Percentiles rank a stretch among this genome's conserved stretches.
Evolutionary conservation across 805 yeast genomes (phyloP).

Genomic region (Wickerhamomyces chaumierensis): DNA sequence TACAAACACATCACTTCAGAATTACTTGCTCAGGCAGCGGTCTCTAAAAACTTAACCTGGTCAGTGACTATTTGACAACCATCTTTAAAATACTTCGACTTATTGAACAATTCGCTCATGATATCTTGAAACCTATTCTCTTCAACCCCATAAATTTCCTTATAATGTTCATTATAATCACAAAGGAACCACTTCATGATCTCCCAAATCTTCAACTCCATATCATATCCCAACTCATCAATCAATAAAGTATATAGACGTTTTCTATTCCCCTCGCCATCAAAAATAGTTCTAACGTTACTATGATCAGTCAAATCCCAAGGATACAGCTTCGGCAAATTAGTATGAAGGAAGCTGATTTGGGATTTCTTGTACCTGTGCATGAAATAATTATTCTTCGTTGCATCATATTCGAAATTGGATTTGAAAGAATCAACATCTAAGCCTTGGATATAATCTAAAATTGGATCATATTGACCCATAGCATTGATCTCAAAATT

Average conservation of each 20-base stretch:
- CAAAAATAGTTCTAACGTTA: slow-evolving; percentile 1
- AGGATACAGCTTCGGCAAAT: slow-evolving; percentile 9
- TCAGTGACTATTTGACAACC: slow-evolving; percentile 27
- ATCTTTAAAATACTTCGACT: slow-evolving; percentile 25
- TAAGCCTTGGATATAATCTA: slow-evolving; percentile 8
- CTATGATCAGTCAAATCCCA: slow-evolving; percentile 4
- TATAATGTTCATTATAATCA: slow-evolving; percentile 21
- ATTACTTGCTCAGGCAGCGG: too few relatives aligned
- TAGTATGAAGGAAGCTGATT: slow-evolving; percentile 8
- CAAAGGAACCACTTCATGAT: slow-evolving; percentile 19
- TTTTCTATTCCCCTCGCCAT: slow-evolving; percentile 3
- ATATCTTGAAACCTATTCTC: background rate
- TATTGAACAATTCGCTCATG: slow-evolving; percentile 15
- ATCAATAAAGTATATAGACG: slow-evolving; percentile 3
- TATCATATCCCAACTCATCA: slow-evolving; percentile 15
- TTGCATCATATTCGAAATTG: slow-evolving; percentile 4
- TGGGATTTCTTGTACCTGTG: background rate
- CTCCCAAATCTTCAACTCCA: slow-evolving; percentile 19
- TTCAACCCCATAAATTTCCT: background rate
- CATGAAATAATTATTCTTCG: slow-evolving; percentile 6
- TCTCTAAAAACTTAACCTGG: slow-evolving; percentile 25
- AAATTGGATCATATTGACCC: slow-evolving; percentile 26
- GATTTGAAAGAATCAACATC: background rate
- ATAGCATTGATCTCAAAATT: slow-evolving; percentile 16
- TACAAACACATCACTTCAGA: too few relatives aligned